These are phyloP conservation scores for Omphalotus guepiniiformis DNA, from an alignment of 768 basidiomycete species.

Conservation along the genomic window DNA sequence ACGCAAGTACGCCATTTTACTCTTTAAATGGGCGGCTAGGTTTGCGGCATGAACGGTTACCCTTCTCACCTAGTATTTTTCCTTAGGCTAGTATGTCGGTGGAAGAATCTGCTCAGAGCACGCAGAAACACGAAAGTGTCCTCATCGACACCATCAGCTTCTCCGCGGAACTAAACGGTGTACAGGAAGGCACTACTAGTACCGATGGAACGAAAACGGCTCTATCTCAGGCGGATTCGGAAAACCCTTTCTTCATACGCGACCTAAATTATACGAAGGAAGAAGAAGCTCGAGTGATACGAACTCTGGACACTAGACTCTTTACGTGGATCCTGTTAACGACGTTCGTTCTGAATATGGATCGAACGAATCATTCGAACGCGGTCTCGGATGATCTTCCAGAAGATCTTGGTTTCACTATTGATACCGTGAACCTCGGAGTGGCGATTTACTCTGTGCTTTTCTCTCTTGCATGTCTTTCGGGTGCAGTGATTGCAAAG, in stretches of 20 bases:
- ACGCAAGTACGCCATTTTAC: too few species aligned
- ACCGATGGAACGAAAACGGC: slow-evolving; percentile 10
- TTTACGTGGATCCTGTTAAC: slow-evolving; percentile 32
- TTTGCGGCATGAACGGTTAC: too few species aligned
- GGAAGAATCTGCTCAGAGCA: too few species aligned
- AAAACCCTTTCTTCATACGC: slow-evolving; percentile 24
- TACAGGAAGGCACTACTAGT: too few species aligned
- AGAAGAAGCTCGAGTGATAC: slow-evolving; percentile 29
- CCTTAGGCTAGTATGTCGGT: too few species aligned
- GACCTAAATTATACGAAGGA: slow-evolving; percentile 26
- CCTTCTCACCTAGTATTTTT: too few species aligned
- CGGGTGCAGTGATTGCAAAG: slow-evolving; percentile 36
- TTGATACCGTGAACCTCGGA: slow-evolving; percentile 34
- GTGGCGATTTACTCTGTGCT: slow-evolving; percentile 32
- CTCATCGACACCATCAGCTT: too few species aligned
- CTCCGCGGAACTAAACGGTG: too few species aligned
- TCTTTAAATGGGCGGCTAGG: too few species aligned
- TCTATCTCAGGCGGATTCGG: slow-evolving; percentile 3
- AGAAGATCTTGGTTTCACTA: slow-evolving; percentile 34
- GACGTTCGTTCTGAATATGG: slow-evolving; percentile 34
- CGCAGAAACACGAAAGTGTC: too few species aligned
- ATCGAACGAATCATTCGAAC: slow-evolving; percentile 38
- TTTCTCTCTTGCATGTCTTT: slow-evolving; percentile 30
- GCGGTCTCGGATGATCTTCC: slow-evolving; percentile 38
- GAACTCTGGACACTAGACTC: slow-evolving; percentile 22